Base-by-base conservation (phyloP, 352 stramenopile genomes). In the Phytophthora sansomeana region DNA sequence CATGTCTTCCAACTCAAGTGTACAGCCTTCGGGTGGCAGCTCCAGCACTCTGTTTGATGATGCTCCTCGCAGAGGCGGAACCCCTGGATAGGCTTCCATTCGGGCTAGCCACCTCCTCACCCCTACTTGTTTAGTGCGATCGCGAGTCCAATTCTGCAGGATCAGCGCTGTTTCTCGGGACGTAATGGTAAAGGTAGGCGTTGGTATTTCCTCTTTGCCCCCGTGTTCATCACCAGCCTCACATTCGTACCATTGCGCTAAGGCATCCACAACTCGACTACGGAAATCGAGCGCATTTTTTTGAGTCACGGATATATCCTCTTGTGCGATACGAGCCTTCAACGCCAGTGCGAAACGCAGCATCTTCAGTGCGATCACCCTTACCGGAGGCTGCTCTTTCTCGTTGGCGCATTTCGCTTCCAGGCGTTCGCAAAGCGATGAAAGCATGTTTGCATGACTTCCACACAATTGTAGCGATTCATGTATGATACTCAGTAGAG, bases 151-250 rank as follows among this genome's bases (percentile, higher is more conserved):
- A 59, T 89, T 90, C 16, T 87, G 69, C 11, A 92, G 63, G 13
- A 92, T 80, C 11, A 88, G 52, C 7, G 71, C 65, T 6, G 81
- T 76, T 52, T 91, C 84, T 36, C 78, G 67, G 19, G 84, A 92
- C 4, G 80, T 74, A 6, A 90, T 87, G 0, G 61, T 64, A 33
- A 90, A 90, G 4, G 78, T 70, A 3, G 83, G 83, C 3, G 68
- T 69, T 3, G 77, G 79, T 17, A 74, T 67, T 4, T 38, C 43
- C 13, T n/a, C 29, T 41, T 39, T 44, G 3, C 69, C 58, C 5
- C 69, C 35, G 4, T 68, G 38, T 0, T 67, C 64, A 16, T 54
- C 46, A 42, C 21, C 41, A 55, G 26, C 46, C 14, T 65, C 56
- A 21, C 38, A 64, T 51, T 90, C 80, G 46, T 76, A 77, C 83